Evolutionary conservation across 2,329 filamentous ascomycete genomes (phyloP).

Genomic region (Plenodomus lindquistii): DNA sequence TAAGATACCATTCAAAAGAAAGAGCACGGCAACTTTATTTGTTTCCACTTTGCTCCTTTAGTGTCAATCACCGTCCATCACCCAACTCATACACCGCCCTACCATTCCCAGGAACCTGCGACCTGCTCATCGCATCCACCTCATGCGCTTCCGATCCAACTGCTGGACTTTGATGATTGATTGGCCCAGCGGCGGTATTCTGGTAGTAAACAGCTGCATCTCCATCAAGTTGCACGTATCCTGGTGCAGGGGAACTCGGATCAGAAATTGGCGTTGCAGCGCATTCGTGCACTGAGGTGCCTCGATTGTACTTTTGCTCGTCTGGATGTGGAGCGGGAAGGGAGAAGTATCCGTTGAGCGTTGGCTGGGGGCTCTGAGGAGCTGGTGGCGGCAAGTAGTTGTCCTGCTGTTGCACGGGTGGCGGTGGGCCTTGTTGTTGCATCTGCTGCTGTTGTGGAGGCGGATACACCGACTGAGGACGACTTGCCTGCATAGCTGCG

Average conservation of each 20-base stretch:
- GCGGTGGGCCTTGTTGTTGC: constrained; percentile 1
- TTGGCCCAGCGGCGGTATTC: constrained; percentile 3
- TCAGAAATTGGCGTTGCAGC: constrained; percentile 19
- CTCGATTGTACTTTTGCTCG: constrained; percentile 19
- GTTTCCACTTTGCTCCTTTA: not conserved
- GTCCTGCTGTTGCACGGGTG: constrained; percentile 2
- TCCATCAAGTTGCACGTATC: constrained; percentile 23
- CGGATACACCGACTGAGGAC: constrained; percentile 17
- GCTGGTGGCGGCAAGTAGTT: constrained; percentile 1
- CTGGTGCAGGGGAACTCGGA: constrained; percentile 28
- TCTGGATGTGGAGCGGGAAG: constrained; percentile 4
- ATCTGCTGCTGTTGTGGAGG: constrained; percentile 4
- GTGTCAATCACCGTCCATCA: not conserved
- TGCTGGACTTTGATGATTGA: constrained; percentile 11
- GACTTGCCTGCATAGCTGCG: constrained; percentile 17
- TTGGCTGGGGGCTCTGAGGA: constrained; percentile 7
- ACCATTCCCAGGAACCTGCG: constrained; percentile 4
- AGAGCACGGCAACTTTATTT: not conserved
- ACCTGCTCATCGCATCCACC: constrained; percentile 22
- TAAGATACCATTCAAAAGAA: not conserved
- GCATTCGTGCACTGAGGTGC: constrained; percentile 22
- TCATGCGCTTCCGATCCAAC: constrained; percentile 15
- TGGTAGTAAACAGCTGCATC: constrained; percentile 1
- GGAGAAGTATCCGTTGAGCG: constrained; percentile 13
- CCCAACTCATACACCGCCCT: constrained; percentile 25